Percentiles rank a stretch among this genome's conserved stretches.
Conservation (phyloP, 352 stramenopile genomes). For the Pythium periplocum region DNA sequence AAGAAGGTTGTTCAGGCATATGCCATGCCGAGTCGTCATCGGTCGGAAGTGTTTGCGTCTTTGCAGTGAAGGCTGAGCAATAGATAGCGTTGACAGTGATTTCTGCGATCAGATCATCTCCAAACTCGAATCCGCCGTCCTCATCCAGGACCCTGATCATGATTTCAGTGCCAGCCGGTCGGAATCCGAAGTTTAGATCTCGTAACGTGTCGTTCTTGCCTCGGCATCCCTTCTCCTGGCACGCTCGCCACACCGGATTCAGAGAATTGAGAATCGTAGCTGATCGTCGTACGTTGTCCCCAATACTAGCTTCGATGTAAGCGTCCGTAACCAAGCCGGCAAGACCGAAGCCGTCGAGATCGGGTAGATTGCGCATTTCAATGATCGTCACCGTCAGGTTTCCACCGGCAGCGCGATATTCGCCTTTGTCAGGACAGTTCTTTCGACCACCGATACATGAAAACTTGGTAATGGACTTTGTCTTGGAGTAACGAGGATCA, state of each 20-base stretch:
- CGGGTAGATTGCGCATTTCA: constrained; percentile 77
- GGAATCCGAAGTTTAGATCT: constrained; percentile 85
- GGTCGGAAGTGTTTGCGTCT: constrained; percentile 35
- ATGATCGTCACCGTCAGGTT: constrained; percentile 85
- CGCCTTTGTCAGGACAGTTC: constrained; percentile 66
- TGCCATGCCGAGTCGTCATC: constrained; percentile 58
- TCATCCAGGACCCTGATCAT: constrained; percentile 66
- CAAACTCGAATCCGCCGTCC: constrained; percentile 85
- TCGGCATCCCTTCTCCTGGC: constrained; percentile 32
- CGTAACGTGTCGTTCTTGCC: constrained; percentile 40
- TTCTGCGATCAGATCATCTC: constrained; percentile 73
- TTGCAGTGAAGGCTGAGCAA: constrained; percentile 64
- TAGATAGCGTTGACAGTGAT: constrained; percentile 75
- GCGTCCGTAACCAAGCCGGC: constrained; percentile 67
- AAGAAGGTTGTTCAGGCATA: constrained; percentile 61
- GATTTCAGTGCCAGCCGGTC: constrained; percentile 71
- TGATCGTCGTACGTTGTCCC: constrained; percentile 58
- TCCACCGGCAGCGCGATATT: constrained; percentile 73
- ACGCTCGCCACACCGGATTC: constrained; percentile 75
- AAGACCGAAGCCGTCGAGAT: constrained; percentile 75
- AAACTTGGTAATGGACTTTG: constrained; percentile 47
- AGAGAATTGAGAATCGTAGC: constrained; percentile 61
- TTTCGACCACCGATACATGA: constrained; percentile 57
- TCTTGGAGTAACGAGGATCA: constrained; percentile 55
- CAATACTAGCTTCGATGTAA: constrained; percentile 71